A percentile compares a stretch with the other conserved stretches of the same genome.
Evolutionary conservation across 352 stramenopile species (phyloP).

Genomic region (Pythium monospermum): DNA sequence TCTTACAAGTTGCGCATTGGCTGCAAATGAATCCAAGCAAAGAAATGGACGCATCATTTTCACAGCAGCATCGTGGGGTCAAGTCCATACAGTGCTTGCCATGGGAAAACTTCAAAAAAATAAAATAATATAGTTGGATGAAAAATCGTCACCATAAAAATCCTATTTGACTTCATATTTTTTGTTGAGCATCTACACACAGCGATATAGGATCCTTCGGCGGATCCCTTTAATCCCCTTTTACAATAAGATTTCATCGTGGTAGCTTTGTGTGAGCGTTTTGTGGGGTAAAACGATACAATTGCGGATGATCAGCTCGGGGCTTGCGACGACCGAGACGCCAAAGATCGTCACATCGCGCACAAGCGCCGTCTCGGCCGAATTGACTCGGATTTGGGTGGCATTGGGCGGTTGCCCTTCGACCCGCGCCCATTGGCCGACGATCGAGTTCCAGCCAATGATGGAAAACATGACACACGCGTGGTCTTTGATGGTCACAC

Average conservation of each 20-base stretch:
- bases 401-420: constrained; percentile 81
- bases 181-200: too few species aligned
- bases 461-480: constrained; percentile 84
- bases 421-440: constrained; percentile 81
- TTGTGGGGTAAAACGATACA: constrained; percentile 88
- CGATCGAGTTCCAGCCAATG: constrained; percentile 88
- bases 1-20: background rate
- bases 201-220: too few species aligned
- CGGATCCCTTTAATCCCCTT: too few species aligned
- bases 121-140: too few species aligned
- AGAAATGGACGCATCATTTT: constrained; percentile 23
- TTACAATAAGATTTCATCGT: constrained; percentile 88
- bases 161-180: too few species aligned
- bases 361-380: constrained; percentile 66
- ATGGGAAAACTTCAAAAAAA: background rate
- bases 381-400: constrained; percentile 61
- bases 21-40: background rate
- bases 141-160: too few species aligned
- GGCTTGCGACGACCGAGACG: constrained; percentile 82
- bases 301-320: constrained; percentile 87
- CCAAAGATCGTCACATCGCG: constrained; percentile 89
- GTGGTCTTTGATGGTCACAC: constrained; percentile 85
- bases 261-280: constrained; percentile 83
- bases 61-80: constrained; percentile 18
- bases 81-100: constrained; percentile 15